Evolutionary conservation across 148 eudicot genomes (phyloP).

Genomic region (Silene latifolia): DNA sequence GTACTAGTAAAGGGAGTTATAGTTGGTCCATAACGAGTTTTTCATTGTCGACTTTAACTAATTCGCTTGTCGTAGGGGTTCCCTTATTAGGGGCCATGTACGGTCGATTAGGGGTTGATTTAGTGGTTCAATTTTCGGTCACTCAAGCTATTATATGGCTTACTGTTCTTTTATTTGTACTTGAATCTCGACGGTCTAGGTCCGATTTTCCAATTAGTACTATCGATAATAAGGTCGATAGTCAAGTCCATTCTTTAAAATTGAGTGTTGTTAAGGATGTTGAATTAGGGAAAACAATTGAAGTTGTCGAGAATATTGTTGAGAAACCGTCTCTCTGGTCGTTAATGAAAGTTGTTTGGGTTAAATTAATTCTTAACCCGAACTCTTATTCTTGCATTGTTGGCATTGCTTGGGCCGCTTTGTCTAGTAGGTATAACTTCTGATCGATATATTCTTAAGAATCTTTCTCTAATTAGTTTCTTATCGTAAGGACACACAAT

Average conservation of each 20-base stretch:
- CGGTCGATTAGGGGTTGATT: slow-evolving; percentile 48
- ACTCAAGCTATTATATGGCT: slow-evolving; percentile 68
- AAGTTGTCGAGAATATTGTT: background rate
- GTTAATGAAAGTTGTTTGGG: slow-evolving; percentile 50
- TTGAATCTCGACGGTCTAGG: slow-evolving; percentile 51
- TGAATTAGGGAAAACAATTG: slow-evolving; percentile 25
- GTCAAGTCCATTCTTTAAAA: slow-evolving; percentile 2
- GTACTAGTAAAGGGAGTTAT: slow-evolving; percentile 58
- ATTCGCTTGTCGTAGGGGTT: slow-evolving; percentile 67
- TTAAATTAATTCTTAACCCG: slow-evolving; percentile 57
- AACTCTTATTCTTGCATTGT: slow-evolving; percentile 67
- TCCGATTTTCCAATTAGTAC: slow-evolving; percentile 25
- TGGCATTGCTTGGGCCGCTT: slow-evolving; percentile 69
- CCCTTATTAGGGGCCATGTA: slow-evolving; percentile 72
- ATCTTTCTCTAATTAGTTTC: too few relatives aligned
- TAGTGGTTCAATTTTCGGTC: slow-evolving; percentile 67
- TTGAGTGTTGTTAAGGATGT: slow-evolving; percentile 26
- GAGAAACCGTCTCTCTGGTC: slow-evolving; percentile 38
- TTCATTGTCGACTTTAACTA: slow-evolving; percentile 59
- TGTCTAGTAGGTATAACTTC: slow-evolving; percentile 52
- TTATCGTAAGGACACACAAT: too few relatives aligned
- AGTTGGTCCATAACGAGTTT: slow-evolving; percentile 77
- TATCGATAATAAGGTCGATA: background rate
- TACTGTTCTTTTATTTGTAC: slow-evolving; percentile 46
- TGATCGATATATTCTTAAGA: too few relatives aligned